phyloP scores from a whole-genome alignment of 2,329 filamentous ascomycete species.

The Podosphaera fusca region DNA sequence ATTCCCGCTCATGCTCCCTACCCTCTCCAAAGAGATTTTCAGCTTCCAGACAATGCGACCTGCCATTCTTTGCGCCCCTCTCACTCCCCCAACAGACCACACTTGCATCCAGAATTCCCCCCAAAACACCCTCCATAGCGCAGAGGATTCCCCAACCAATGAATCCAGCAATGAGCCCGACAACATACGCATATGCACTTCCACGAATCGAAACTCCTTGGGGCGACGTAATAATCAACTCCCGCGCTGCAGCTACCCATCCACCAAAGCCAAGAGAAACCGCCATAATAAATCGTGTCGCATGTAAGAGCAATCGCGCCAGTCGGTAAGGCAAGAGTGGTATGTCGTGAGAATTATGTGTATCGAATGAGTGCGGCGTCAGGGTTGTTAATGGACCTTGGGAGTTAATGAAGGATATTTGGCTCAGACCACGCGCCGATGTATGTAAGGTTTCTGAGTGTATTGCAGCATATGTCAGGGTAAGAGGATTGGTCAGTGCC shows the following conservation, averaged over 20 bases:
- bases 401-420: conserved; percentile 59
- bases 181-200: conserved; percentile 82
- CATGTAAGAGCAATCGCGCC: conserved; percentile 75
- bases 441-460: conserved; percentile 64
- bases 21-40: conserved; percentile 63
- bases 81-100: conserved; percentile 93
- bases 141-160: conserved; percentile 89
- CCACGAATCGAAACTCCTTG: conserved; percentile 35
- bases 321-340: conserved; percentile 70
- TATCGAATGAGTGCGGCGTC: conserved; percentile 29
- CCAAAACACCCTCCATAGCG: conserved; percentile 71
- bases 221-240: conserved; percentile 37
- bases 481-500: conserved; percentile 71
- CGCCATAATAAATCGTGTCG: conserved; percentile 77
- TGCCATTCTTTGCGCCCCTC: conserved; percentile 41
- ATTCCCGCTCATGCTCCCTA: conserved; percentile 10
- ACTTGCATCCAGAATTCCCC: conserved; percentile 68
- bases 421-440: conserved; percentile 56
- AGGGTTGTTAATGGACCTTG: conserved; percentile 51
- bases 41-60: conserved; percentile 77
- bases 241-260: conserved; percentile 84
- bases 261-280: conserved; percentile 76
- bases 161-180: conserved; percentile 75
- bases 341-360: conserved; percentile 21
- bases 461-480: conserved; percentile 80